Base-by-base conservation (phyloP, 192 early-diverging fungal genomes). In the Neocallimastix lanati region DNA sequence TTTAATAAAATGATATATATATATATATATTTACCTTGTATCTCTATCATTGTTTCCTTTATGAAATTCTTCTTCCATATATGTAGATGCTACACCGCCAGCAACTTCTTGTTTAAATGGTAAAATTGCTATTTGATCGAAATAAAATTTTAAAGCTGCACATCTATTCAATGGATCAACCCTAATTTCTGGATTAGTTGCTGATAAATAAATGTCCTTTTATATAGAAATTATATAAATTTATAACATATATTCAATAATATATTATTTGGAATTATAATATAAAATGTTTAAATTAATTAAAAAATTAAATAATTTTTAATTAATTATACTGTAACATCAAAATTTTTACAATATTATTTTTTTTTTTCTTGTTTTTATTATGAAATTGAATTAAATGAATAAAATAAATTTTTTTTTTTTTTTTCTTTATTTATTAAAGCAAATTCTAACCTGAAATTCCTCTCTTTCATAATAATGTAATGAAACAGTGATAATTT, bases 381-480 rank as follows among this genome's bases (percentile, higher is more conserved):
- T n/a, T n/a, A n/a, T n/a, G n/a, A n/a, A n/a, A n/a, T n/a, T n/a
- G n/a, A n/a, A n/a, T n/a, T n/a, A 78, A 33, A 18, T 28, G 80
- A 78, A 15, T 76, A 29, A 78, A 25, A n/a, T 21, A 77, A 13
- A 35, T n/a, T 38, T 27, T 85, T 21, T 50, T 50, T 21, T 50
- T 50, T 21, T 50, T 50, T 21, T 50, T 21, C 14, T 4, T 21
- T 50, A 21, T 50, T 16, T 21, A 27, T n/a, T n/a, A n/a, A n/a
- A n/a, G n/a, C n/a, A n/a, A n/a, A 27, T n/a, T 67, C 50, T 67
- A 67, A 91, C 91, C 88, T 92, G 93, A 78, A 94, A 91, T 79
- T 93, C 91, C 77, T 97, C 97, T 35, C 94, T 88, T 83, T 99
- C 97, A 84, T 97, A 99, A 83, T 93, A 96, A 85, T 99, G 97